Conservation (phyloP, 2,329 filamentous ascomycete genomes). For the Epicoccum sorghinum region DNA sequence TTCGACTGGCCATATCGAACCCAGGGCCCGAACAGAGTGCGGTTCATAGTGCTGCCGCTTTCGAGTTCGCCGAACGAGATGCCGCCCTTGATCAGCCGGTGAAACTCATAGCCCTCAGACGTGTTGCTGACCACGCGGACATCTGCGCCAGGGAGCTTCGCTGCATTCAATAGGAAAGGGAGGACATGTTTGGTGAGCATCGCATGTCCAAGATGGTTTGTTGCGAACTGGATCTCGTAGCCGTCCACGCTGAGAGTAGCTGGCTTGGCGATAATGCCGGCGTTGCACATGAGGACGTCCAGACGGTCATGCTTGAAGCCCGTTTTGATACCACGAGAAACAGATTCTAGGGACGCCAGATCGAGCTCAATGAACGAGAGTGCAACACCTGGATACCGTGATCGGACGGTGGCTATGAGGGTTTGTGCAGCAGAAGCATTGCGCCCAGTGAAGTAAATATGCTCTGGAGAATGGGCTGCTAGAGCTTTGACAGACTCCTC, state of each 20-base stretch:
- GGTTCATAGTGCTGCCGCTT: conserved; percentile 28
- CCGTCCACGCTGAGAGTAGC: conserved; percentile 49
- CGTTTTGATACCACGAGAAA: conserved; percentile 34
- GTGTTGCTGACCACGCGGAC: conserved; percentile 51
- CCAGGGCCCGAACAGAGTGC: conserved; percentile 30
- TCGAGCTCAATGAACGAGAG: conserved; percentile 46
- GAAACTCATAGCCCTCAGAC: conserved; percentile 32
- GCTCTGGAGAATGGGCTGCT: conserved; percentile 48
- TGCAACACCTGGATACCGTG: conserved; percentile 13
- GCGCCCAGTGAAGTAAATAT: conserved; percentile 54
- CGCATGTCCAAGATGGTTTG: conserved; percentile 56
- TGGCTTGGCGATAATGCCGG: conserved; percentile 46
- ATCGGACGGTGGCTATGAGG: conserved; percentile 43
- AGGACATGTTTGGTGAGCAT: conserved; percentile 52
- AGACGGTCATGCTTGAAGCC: conserved; percentile 41
- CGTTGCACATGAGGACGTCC: conserved; percentile 53
- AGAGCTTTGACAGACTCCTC: conserved; percentile 48
- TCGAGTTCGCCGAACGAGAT: conserved; percentile 37
- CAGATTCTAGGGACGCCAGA: conserved; percentile 41
- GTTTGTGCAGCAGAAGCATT: conserved; percentile 42
- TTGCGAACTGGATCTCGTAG: conserved; percentile 57
- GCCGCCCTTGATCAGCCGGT: conserved; percentile 33
- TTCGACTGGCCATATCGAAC: conserved; percentile 55
- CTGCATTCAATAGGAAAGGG: conserved; percentile 48
- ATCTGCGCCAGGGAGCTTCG: conserved; percentile 41